Evolutionary conservation across 257 asterid species (phyloP), one percentile per base, ranked within the genome.

Genomic region (Mitragyna speciosa): DNA sequence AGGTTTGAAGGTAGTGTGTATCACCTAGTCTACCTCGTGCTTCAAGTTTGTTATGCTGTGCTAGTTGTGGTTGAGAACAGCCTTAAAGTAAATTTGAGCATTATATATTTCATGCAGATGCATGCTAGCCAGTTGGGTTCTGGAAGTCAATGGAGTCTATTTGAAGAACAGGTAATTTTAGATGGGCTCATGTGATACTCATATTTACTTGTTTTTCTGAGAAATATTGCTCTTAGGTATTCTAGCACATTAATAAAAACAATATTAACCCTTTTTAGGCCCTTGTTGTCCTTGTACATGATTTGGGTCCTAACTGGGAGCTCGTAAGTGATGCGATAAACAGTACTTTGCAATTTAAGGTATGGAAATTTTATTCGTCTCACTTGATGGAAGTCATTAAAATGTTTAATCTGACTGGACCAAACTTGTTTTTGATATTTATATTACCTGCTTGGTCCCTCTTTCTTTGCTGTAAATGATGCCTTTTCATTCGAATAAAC

Each of bases 221-320:
- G 4, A 24, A 47, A 33, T 58, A 43, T 66, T 72, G 26, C 43
- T 76, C 49, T 20, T 76, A 65, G 48, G 59, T 54, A 58, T 59
- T 26, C 31, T 70, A 33, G 36, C 26, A 17, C 68, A 58, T 5
- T 26, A 43, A 69, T 71, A 17, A 76, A 45, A 51, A 45, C 58
- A 30, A 45, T n/a, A n/a, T 48, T 52, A 45, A 61, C 26, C 52
- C 61, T 49, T 39, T 88, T 72, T 87, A 96, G 98, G 98, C 99
- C 28, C 97, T 96, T 75, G 95, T 92, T 82, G 99, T 96, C 84
- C 88, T 96, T 82, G 99, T 88, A 79, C 99, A 96, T 87, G 99
- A 96, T 85, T 88, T 94, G 76, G 99, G 99, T 78, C 97, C 96
- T 56, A 94, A 96, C 79, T 96, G 99, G 99, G 98, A 94, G 92